These are phyloP conservation scores for Orbilia brochopaga DNA, from an alignment of 2,329 filamentous ascomycete genomes.

Conservation along the genomic window DNA sequence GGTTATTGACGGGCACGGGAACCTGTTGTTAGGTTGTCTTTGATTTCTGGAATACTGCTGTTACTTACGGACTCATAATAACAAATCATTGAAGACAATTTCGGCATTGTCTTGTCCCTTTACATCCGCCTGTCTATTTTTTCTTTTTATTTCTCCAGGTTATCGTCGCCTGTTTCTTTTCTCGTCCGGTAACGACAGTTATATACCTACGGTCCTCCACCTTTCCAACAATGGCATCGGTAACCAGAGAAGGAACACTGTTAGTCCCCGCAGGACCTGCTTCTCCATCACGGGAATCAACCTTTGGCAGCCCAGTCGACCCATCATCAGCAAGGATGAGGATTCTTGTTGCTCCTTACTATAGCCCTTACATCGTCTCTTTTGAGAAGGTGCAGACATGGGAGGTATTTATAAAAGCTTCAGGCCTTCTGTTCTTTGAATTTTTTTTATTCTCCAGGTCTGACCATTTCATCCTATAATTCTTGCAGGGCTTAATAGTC, in stretches of 20 bases:
- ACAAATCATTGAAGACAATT: slow-evolving; percentile 18
- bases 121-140: slow-evolving; percentile 2
- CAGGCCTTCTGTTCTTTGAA: neutral
- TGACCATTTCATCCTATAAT: neutral
- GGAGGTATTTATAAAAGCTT: slow-evolving; percentile 51
- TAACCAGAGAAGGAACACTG: slow-evolving; percentile 22
- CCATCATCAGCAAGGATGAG: slow-evolving; percentile 56
- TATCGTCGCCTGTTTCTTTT: slow-evolving; percentile 13
- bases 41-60: slow-evolving; percentile 26
- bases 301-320: slow-evolving; percentile 33
- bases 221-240: slow-evolving; percentile 24
- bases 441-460: neutral
- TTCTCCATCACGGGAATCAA: slow-evolving; percentile 44
- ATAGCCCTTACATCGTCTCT: slow-evolving; percentile 54
- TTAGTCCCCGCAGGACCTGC: slow-evolving; percentile 9
- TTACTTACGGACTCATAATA: slow-evolving; percentile 26
- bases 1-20: slow-evolving; percentile 31
- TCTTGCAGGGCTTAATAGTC: slow-evolving; percentile 34
- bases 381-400: slow-evolving; percentile 54
- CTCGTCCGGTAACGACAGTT: slow-evolving; percentile 10
- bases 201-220: slow-evolving; percentile 19
- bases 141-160: slow-evolving; percentile 7
- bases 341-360: slow-evolving; percentile 54
- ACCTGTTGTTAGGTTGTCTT: slow-evolving; percentile 20
- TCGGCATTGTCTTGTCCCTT: slow-evolving; percentile 30